phyloP scores from a whole-genome alignment of 495 filamentous ascomycete genomes.

The Tetracladium setigerum region DNA sequence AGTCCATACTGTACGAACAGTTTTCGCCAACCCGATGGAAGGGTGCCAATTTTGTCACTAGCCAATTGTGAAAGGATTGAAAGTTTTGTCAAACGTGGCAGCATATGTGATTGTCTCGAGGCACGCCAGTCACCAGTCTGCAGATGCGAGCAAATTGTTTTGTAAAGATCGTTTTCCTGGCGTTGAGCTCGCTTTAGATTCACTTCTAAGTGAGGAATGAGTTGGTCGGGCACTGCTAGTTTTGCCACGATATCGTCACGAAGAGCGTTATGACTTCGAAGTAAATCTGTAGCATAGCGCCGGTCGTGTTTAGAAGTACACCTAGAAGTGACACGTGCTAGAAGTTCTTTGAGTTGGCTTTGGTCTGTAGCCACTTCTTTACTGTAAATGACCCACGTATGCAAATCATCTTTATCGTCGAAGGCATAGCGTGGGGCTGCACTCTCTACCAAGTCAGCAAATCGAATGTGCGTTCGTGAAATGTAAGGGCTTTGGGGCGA shows the following conservation, averaged over 20 bases:
- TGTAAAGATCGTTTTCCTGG: conserved; percentile 1
- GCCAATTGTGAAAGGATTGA: conserved; percentile 31
- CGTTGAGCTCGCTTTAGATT: conserved; percentile 32
- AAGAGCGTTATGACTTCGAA: conserved; percentile 17
- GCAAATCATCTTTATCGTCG: not conserved
- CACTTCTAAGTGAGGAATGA: conserved; percentile 1
- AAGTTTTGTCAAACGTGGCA: conserved; percentile 25
- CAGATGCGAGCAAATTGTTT: conserved; percentile 4
- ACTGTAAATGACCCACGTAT: not conserved
- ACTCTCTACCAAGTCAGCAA: conserved; percentile 2
- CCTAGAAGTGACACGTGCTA: conserved; percentile 3
- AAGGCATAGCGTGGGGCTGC: not conserved
- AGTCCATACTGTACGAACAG: conserved; percentile 31
- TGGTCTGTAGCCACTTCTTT: not conserved
- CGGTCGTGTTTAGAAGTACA: conserved; percentile 12
- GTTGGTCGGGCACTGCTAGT: not conserved
- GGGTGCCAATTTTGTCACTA: conserved; percentile 13
- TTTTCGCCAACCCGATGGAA: conserved; percentile 23
- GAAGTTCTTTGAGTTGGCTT: conserved; percentile 4
- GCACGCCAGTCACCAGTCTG: not conserved
- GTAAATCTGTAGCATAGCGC: conserved; percentile 15
- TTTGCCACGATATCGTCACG: not conserved
- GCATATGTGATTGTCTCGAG: conserved; percentile 1
- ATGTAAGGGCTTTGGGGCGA: not conserved
- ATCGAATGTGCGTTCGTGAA: conserved; percentile 1